A percentile compares a stretch with the other conserved stretches of the same genome.
These are phyloP conservation scores for Coprinopsis sp. DNA, from an alignment of 768 basidiomycete genomes.

Conservation along the genomic window DNA sequence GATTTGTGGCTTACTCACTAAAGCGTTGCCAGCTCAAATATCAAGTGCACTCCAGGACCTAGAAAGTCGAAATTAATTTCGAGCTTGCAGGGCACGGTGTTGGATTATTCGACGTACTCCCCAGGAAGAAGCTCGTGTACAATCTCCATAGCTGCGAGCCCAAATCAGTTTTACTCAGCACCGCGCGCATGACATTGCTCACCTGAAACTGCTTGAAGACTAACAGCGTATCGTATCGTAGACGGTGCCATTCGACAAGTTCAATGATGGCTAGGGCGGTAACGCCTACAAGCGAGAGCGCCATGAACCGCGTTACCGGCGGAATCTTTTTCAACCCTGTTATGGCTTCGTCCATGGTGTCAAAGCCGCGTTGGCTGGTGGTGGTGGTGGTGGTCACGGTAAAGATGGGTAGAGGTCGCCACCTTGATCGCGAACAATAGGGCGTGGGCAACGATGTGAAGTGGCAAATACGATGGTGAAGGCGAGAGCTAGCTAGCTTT, in stretches of 20 bases:
- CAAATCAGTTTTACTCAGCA: background rate
- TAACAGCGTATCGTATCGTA: background rate
- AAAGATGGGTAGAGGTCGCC: too few relatives aligned
- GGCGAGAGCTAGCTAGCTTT: too few relatives aligned
- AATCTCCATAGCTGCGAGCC: slow-evolving; percentile 60
- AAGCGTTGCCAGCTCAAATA: background rate
- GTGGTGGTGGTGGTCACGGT: too few relatives aligned
- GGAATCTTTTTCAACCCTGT: too few relatives aligned
- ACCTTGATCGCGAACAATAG: too few relatives aligned
- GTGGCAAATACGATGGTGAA: too few relatives aligned
- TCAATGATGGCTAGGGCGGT: background rate
- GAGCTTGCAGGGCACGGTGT: background rate
- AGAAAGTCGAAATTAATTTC: slow-evolving; percentile 53
- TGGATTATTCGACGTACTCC: slow-evolving; percentile 23
- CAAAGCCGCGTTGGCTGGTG: too few relatives aligned
- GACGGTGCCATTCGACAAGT: background rate
- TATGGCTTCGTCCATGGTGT: too few relatives aligned
- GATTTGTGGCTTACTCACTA: slow-evolving; percentile 46
- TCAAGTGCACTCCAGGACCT: too few relatives aligned
- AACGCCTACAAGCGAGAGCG: background rate
- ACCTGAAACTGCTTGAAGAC: background rate
- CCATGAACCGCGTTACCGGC: too few relatives aligned
- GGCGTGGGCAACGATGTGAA: too few relatives aligned
- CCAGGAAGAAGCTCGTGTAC: slow-evolving; percentile 69
- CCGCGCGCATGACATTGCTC: background rate